Percentiles rank a stretch among this genome's conserved stretches.
Conservation (phyloP, 2,329 filamentous ascomycete genomes). For the Bipolaris victoriae region DNA sequence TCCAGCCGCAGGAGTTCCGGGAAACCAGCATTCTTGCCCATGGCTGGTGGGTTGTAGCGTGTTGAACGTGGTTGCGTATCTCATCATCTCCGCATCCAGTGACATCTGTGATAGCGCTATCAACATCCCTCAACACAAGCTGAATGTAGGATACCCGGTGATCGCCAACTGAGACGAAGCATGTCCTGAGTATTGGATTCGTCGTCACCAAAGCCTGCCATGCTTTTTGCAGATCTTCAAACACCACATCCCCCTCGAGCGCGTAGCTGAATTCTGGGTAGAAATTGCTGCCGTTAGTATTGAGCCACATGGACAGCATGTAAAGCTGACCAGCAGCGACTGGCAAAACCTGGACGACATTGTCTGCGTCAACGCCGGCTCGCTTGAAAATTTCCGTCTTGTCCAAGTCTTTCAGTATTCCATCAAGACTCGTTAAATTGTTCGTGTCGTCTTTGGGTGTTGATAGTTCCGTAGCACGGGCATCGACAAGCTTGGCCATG, state of each 20-base stretch:
- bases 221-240: constrained; percentile 57
- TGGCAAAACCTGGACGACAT: constrained; percentile 67
- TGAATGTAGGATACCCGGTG: constrained; percentile 66
- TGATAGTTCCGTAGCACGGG: constrained; percentile 5
- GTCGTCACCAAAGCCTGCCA: constrained; percentile 66
- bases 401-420: constrained; percentile 50
- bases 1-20: constrained; percentile 39
- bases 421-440: constrained; percentile 8
- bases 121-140: constrained; percentile 57
- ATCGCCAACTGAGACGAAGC: constrained; percentile 62
- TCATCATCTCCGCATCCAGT: constrained; percentile 24
- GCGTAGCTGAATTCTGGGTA: constrained; percentile 73
- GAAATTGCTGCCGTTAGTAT: constrained; percentile 70
- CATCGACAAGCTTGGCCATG: constrained; percentile 60
- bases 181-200: constrained; percentile 71
- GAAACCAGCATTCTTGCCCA: constrained; percentile 48
- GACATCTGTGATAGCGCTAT: constrained; percentile 41
- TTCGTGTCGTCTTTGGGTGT: constrained; percentile 5
- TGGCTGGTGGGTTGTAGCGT: constrained; percentile 29
- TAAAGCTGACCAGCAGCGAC: constrained; percentile 79
- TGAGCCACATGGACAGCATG: constrained; percentile 79
- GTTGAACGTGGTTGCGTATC: background rate
- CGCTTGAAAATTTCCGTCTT: constrained; percentile 47
- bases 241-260: constrained; percentile 51
- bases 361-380: constrained; percentile 51